These are phyloP conservation scores for Colletotrichum scovillei DNA, from an alignment of 2,329 filamentous ascomycete genomes.

Conservation along the genomic window DNA sequence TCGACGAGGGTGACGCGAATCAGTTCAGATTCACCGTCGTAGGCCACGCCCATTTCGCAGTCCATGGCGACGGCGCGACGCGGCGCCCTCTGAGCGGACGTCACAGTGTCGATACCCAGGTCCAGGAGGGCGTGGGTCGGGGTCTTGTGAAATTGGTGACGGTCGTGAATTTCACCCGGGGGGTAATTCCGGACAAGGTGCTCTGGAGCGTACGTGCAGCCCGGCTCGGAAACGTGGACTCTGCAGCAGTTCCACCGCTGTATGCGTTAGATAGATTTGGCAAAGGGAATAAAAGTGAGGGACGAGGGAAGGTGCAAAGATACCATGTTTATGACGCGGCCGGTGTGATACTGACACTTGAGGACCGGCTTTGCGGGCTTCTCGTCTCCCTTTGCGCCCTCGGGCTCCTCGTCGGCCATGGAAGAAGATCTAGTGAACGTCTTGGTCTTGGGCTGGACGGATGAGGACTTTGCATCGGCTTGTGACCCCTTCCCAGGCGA, in stretches of 20 bases:
- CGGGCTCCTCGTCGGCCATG: conserved; percentile 6
- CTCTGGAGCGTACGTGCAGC: conserved; percentile 41
- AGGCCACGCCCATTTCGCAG: conserved; percentile 65
- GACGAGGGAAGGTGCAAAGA: not conserved
- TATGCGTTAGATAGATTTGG: not conserved
- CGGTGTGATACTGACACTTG: conserved; percentile 44
- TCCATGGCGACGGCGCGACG: conserved; percentile 57
- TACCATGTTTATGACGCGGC: conserved; percentile 43
- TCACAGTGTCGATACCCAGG: not conserved
- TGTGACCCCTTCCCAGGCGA: not conserved
- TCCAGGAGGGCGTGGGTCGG: conserved; percentile 4
- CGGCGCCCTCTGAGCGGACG: not conserved
- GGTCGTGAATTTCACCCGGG: conserved; percentile 39
- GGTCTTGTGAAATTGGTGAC: conserved; percentile 29
- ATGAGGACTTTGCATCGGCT: not conserved
- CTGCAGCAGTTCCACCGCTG: conserved; percentile 48
- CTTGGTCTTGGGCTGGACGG: conserved; percentile 4
- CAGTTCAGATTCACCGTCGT: conserved; percentile 58
- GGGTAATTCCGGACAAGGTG: conserved; percentile 41
- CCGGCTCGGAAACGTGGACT: conserved; percentile 36
- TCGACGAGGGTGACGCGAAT: conserved; percentile 64
- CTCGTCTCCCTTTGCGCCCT: conserved; percentile 11
- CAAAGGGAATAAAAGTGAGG: not conserved
- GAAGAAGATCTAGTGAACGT: not conserved
- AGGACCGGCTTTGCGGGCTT: conserved; percentile 25